Evolutionary conservation across 495 filamentous ascomycete genomes (phyloP).

Genomic region (Zalerion maritima): DNA sequence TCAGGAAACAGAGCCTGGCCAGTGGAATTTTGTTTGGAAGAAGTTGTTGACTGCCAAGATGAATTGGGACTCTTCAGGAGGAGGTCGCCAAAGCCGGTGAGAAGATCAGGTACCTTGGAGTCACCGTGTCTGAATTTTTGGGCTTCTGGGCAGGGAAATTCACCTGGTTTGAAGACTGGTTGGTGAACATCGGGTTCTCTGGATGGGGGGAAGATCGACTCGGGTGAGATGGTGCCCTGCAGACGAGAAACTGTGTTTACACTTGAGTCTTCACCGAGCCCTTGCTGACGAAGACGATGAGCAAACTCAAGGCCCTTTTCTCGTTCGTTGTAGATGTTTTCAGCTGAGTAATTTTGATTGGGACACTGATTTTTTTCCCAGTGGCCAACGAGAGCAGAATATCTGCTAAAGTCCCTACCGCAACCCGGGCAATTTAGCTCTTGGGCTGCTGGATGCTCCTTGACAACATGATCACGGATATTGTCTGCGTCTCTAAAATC

Average conservation of each 20-base stretch:
- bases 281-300: no score
- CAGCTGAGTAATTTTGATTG: conserved; percentile 11
- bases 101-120: conserved; percentile 5
- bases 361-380: conserved; percentile 13
- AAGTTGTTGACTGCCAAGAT: no score
- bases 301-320: conserved; percentile 8
- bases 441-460: conserved; percentile 14
- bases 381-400: conserved; percentile 12
- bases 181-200: neutral
- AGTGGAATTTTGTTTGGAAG: no score
- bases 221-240: no score
- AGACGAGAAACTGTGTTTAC: no score
- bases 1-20: conserved; percentile 11
- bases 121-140: conserved; percentile 2
- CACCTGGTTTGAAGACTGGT: neutral
- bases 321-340: conserved; percentile 4
- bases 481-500: no score
- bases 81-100: conserved; percentile 2
- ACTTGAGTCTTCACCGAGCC: conserved; percentile 2
- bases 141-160: conserved; percentile 4
- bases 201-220: neutral
- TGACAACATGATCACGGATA: no score
- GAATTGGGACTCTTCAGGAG: no score
- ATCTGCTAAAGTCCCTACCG: conserved; percentile 6
- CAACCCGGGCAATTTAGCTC: conserved; percentile 21